Base-by-base conservation (phyloP, 2,329 filamentous ascomycete species). In the Dryadomyces quercus-mongolicae region DNA sequence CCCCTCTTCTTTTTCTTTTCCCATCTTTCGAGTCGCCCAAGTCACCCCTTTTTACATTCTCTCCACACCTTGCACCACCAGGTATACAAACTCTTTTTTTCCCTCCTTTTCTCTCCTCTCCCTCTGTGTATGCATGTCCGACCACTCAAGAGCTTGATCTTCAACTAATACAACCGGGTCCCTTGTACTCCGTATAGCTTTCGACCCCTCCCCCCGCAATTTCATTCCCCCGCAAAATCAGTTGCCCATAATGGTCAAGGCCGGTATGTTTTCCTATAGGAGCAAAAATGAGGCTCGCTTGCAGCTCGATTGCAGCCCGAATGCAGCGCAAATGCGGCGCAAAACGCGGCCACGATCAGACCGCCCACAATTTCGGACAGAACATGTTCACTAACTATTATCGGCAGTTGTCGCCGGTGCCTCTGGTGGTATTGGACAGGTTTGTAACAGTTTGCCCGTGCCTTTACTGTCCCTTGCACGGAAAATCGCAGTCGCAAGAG, bases 361-460 rank as follows among this genome's bases (percentile, higher is more conserved):
- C 25, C 8, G 25, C 25, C 25, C 25, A 31, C 25, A 31, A 31
- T 31, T 31, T 8, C 25, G 4, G 4, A 31, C 7, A 36, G 25
- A n/a, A 16, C 25, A 21, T 7, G 21, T 13, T 25, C 20, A 5
- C 42, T 44, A 16, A 44, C 20, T 9, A 6, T 13, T 43, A 8
- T 47, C 15, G 51, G 8, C 53, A 84, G 80, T 83, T 68, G 92
- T 98, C 77, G 90, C 93, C 74, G 93, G 93, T 74, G 93, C 92
- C 70, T 85, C 92, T 71, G 93, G 93, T 75, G 93, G 93, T 77
- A 98, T 98, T 83, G 93, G 92, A 73, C 92, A 96, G 84, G 91
- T 94, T 70, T 65, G 75, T 48, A 10, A 21, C 5, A 16, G 22
- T 5, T 5, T 12, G 12, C 45, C n/a, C 18, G 1, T 25, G n/a